Base-by-base conservation (phyloP, 345 rosid genomes). In the Dipteronia sinensis region DNA sequence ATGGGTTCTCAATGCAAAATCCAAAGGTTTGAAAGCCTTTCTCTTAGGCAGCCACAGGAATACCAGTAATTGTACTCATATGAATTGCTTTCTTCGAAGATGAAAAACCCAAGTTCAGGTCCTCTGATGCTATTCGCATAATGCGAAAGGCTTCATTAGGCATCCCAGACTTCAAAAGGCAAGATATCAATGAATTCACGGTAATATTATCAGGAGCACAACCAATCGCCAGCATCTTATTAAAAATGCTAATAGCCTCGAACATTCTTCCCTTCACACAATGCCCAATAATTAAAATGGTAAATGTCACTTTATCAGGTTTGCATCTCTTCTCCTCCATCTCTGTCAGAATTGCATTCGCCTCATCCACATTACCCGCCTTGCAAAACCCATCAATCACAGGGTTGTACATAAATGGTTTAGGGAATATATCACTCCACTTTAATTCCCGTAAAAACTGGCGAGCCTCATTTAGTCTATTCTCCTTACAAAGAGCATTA, bases 351-450 rank as follows among this genome's bases (percentile, higher is more conserved):
- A 93, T 86, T 19, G 31, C 71, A 83, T 89, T 95, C 61, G 94
- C 99, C 87, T 95, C 93, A 44, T 89, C 90, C 79, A 95, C 79
- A 79, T 93, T 95, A 22, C 99, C 99, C 49, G 93, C 91, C 83
- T 95, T 95, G 87, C 96, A 95, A 79, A 88, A 87, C 71, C 95
- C 97, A 80, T 95, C 99, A 82, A 95, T 90, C 76, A 93, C 92
- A 72, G 98, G 98, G 83, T 95, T 95, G 86, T 86, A 95, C 46
- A 93, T 77, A 85, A 95, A 95, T 10, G 99, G 87, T 75, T 89
- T 88, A 0, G 92, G 84, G 64, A 85, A 65, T 23, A 89, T 53
- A 71, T 84, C 82, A 47, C 74, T 86, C 80, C 74, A 42, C 69
- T 84, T 89, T 85, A 95, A 76, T 76, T 86, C 90, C 75, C 77